Evolutionary conservation across 2,329 filamentous ascomycete species (phyloP).

Genomic region (Claviceps pusilla): DNA sequence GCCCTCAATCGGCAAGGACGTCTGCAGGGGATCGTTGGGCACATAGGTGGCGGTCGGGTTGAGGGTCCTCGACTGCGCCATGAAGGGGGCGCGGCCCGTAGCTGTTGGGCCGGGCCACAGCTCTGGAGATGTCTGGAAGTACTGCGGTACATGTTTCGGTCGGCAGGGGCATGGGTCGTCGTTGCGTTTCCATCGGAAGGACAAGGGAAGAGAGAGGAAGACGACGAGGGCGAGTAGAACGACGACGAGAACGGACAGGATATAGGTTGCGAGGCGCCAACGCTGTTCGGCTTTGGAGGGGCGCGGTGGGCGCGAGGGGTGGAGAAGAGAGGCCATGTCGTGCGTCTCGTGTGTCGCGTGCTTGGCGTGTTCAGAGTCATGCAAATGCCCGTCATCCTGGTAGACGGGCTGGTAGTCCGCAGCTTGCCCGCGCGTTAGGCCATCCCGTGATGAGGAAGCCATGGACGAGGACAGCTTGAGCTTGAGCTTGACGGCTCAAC

Average conservation of each 20-base stretch:
- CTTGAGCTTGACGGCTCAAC: no score
- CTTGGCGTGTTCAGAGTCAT: not conserved
- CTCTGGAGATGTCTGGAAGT: conserved; percentile 47
- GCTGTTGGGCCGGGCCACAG: conserved; percentile 50
- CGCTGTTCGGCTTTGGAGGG: conserved; percentile 12
- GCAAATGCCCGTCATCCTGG: conserved; percentile 15
- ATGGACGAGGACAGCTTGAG: not conserved
- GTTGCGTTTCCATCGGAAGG: conserved; percentile 10
- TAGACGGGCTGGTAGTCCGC: conserved; percentile 20
- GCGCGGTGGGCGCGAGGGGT: not conserved
- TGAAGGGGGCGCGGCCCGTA: conserved; percentile 54
- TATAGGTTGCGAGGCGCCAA: conserved; percentile 16
- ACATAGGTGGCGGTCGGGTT: conserved; percentile 50
- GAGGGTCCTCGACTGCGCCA: conserved; percentile 56
- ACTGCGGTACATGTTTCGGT: conserved; percentile 37
- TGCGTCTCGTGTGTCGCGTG: not conserved
- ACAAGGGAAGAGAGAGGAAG: conserved; percentile 20
- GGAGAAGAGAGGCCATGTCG: conserved; percentile 1
- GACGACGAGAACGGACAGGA: conserved; percentile 20
- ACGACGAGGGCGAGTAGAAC: conserved; percentile 23
- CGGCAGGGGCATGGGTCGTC: conserved; percentile 16
- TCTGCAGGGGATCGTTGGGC: conserved; percentile 57
- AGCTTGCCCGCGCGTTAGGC: conserved; percentile 5
- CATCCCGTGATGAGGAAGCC: conserved; percentile 6
- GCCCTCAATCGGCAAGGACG: conserved; percentile 50